These are phyloP conservation scores for Mentha longifolia DNA, from an alignment of 257 asterid species.

Conservation along the genomic window DNA sequence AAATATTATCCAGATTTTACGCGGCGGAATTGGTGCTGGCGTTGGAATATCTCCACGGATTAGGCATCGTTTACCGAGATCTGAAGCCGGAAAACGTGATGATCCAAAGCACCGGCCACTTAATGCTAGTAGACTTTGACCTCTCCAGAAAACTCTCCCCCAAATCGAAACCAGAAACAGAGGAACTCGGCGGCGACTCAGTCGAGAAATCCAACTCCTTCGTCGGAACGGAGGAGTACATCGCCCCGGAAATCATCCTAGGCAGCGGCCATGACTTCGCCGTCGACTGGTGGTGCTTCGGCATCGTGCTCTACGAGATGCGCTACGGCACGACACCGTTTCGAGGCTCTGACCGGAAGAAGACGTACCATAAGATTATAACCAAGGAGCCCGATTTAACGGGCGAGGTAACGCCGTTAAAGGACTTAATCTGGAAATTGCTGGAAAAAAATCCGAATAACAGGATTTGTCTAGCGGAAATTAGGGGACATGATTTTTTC, in stretches of 20 bases:
- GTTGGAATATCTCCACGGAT: conserved; percentile 77
- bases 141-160: conserved; percentile 72
- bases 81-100: conserved; percentile 94
- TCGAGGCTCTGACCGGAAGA: conserved; percentile 67
- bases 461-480: conserved; percentile 55
- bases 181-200: conserved; percentile 48
- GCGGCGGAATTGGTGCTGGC: conserved; percentile 89
- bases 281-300: conserved; percentile 97
- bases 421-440: conserved; percentile 73
- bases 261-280: conserved; percentile 92
- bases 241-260: conserved; percentile 81
- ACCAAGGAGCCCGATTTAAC: conserved; percentile 56
- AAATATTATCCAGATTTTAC: conserved; percentile 69
- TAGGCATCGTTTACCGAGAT: conserved; percentile 85
- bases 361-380: conserved; percentile 61
- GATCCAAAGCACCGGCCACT: conserved; percentile 85
- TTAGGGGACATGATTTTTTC: conserved; percentile 67
- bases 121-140: conserved; percentile 92
- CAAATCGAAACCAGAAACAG: conserved; percentile 25
- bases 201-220: conserved; percentile 78
- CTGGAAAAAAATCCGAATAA: conserved; percentile 73
- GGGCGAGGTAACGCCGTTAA: conserved; percentile 78
- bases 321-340: conserved; percentile 90
- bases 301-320: conserved; percentile 84
- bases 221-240: conserved; percentile 94